Base-by-base conservation (phyloP, 768 basidiomycete species). In the Boletus sp. region DNA sequence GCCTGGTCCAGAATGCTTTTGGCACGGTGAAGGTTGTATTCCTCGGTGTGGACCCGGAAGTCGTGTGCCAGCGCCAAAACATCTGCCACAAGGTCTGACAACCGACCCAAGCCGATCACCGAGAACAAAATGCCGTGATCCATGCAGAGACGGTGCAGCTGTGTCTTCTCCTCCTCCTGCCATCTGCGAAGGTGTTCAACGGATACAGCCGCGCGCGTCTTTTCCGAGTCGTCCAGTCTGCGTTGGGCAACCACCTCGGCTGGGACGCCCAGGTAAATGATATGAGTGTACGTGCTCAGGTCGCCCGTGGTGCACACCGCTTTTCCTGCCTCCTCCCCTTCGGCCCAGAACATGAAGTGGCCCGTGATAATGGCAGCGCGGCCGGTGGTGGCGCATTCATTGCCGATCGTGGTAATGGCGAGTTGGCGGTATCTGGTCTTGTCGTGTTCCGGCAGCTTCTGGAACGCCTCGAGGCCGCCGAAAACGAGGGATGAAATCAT, bases 311-410 rank as follows among this genome's bases (percentile, higher is more conserved):
- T 60, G 41, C 58, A 60, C 52, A 60, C 59, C 47, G 7, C 51
- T 55, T 59, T 60, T 60, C 51, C 59, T 47, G 58, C 58, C 47
- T 58, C 54, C 57, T 58, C 57, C 32, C 57, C 57, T 56, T 58
- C 47, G 20, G 57, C 48, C 57, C 57, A 58, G 55, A 58, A 58
- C 57, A 58, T 58, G 57, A 58, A 58, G 48, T 58, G 57, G 54
- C 57, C 57, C 20, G 47, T 6, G 47, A 58, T 49, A 44, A 58
- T 58, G 47, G 57, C 57, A 3, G 57, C 33, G 11, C 54, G 57
- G 47, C 57, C 57, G 8, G 57, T 58, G 29, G 47, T 45, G 40
- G 54, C 47, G 29, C 57, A 57, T 56, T 57, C 56, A 49, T 57
- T 44, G 29, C 56, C 29, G 18, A 57, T 57, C 20, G 54, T 56